Conservation (phyloP, 306 rosid species). For the Echinosophora koreensis region DNA sequence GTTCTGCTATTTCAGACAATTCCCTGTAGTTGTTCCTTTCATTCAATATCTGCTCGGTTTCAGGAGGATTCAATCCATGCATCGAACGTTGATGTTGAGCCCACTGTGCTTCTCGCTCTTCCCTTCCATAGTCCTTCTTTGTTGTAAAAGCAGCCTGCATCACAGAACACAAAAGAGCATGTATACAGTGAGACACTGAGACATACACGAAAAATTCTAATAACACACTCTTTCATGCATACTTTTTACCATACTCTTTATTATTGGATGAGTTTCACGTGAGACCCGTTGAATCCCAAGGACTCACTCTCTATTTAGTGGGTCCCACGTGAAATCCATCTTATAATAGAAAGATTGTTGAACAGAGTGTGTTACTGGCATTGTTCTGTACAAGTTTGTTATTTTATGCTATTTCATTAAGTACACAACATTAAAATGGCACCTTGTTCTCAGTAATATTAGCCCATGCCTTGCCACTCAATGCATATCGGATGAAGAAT, state of each 20-base stretch:
- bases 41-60: constrained; percentile 43
- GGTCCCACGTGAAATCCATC: too few species aligned
- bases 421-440: neutral
- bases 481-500: constrained; percentile 60
- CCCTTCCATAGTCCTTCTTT: constrained; percentile 79
- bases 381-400: neutral
- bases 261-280: too few species aligned
- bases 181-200: neutral
- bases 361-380: too few species aligned
- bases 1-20: constrained; percentile 70
- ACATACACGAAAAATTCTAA: neutral
- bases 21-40: constrained; percentile 57
- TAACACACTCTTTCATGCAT: too few species aligned
- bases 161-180: neutral
- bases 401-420: neutral
- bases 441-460: constrained; percentile 70
- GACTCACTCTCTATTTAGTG: too few species aligned
- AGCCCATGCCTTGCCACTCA: constrained; percentile 81
- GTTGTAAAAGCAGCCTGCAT: constrained; percentile 74
- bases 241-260: too few species aligned
- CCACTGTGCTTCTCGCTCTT: constrained; percentile 85
- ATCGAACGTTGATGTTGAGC: constrained; percentile 73
- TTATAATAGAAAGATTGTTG: too few species aligned
- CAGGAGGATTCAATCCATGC: constrained; percentile 69
- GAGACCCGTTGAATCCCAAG: too few species aligned